Conservation (phyloP, 2,329 filamentous ascomycete genomes). For the Botrytis cinerea region DNA sequence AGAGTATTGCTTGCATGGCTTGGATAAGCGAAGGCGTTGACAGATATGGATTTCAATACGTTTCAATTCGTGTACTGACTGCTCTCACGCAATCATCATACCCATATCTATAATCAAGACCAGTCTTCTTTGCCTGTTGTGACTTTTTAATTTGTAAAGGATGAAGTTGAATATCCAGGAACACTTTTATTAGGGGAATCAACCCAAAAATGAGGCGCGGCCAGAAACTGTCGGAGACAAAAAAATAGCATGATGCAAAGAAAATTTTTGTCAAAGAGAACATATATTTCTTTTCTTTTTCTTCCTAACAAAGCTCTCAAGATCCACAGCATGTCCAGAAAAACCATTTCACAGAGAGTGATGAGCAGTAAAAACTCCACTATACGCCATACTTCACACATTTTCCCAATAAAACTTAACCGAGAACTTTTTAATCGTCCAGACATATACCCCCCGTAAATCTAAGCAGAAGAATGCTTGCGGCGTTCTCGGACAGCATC, state of each 20-base stretch:
- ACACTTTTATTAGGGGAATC: neutral
- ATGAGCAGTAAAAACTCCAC: constrained; percentile 13
- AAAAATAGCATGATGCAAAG: neutral
- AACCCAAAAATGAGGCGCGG: neutral
- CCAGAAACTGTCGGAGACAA: neutral
- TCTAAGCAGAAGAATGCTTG: constrained; percentile 33
- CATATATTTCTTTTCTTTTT: neutral
- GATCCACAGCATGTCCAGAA: constrained; percentile 11
- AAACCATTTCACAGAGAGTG: neutral
- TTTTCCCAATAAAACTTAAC: constrained; percentile 3
- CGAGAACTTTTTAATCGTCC: neutral
- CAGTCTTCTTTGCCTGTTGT: neutral
- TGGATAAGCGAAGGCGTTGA: neutral
- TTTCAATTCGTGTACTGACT: neutral
- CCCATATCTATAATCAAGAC: neutral
- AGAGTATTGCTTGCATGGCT: neutral
- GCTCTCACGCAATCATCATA: neutral
- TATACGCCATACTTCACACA: constrained; percentile 8
- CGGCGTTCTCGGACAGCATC: constrained; percentile 78
- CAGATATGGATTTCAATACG: neutral
- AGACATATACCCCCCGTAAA: neutral
- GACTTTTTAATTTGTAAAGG: neutral
- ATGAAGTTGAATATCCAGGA: constrained; percentile 15
- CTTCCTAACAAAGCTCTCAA: neutral
- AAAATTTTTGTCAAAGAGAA: neutral